These are phyloP conservation scores for Tirmania nivea DNA, from an alignment of 495 filamentous ascomycete species.

Conservation along the genomic window DNA sequence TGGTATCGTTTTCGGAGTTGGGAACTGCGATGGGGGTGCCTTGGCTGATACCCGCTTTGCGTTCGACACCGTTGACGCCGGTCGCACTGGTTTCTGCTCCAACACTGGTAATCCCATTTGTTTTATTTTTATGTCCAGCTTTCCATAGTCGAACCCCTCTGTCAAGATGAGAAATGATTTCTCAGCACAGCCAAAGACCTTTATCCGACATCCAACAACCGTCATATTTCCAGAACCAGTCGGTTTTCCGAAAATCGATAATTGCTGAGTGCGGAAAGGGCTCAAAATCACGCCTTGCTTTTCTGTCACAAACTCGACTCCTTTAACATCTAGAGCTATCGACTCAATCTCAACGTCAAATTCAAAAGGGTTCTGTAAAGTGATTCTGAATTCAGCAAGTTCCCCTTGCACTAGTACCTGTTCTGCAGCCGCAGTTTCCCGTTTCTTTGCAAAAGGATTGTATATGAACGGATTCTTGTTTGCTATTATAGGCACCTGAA, in stretches of 20 bases:
- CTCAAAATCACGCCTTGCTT: constrained; percentile 45
- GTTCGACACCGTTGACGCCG: constrained; percentile 26
- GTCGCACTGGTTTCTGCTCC: constrained; percentile 31
- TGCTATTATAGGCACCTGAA: constrained; percentile 29
- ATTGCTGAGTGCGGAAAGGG: constrained; percentile 56
- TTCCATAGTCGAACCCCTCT: constrained; percentile 45
- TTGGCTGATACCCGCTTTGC: constrained; percentile 5
- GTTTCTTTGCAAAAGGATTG: constrained; percentile 60
- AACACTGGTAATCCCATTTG: constrained; percentile 42
- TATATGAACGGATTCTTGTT: constrained; percentile 75
- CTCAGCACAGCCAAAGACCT: constrained; percentile 58
- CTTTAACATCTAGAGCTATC: constrained; percentile 50
- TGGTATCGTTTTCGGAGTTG: constrained; percentile 27
- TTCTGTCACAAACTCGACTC: constrained; percentile 43
- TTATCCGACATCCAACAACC: constrained; percentile 58
- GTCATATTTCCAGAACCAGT: constrained; percentile 41
- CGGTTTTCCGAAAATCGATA: constrained; percentile 49
- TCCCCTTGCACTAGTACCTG: constrained; percentile 56
- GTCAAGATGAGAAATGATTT: constrained; percentile 66
- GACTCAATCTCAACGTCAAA: constrained; percentile 76
- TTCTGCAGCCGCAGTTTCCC: constrained; percentile 35
- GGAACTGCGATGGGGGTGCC: neutral
- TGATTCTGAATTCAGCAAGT: constrained; percentile 49
- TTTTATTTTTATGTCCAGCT: constrained; percentile 52
- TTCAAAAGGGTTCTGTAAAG: constrained; percentile 82